Evolutionary conservation across 306 rosid species (phyloP).

Genomic region (Mucuna pruriens): DNA sequence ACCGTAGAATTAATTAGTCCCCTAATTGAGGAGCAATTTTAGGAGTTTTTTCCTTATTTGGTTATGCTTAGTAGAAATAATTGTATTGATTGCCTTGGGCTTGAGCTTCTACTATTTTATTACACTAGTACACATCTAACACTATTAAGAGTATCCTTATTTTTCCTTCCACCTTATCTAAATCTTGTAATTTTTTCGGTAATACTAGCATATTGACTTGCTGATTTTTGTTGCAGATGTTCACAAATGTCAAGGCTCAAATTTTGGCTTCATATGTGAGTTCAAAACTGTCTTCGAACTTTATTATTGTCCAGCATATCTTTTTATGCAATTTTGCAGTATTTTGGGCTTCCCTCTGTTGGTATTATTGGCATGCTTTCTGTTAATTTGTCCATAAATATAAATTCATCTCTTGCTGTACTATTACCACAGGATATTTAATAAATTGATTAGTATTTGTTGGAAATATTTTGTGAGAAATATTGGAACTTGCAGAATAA

Average conservation of each 20-base stretch:
- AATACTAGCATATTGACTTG: slow-evolving; percentile 18
- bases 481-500: too few species aligned
- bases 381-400: not conserved
- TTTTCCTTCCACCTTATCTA: not conserved
- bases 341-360: not conserved
- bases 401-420: not conserved
- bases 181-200: not conserved
- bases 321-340: slow-evolving; percentile 13
- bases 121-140: not conserved
- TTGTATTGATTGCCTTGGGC: not conserved
- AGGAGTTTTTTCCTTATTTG: not conserved
- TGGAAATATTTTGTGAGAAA: not conserved
- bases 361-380: not conserved
- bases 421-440: not conserved
- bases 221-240: slow-evolving; percentile 46
- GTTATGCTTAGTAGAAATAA: not conserved
- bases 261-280: slow-evolving; percentile 55
- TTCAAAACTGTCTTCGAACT: slow-evolving; percentile 15
- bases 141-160: not conserved
- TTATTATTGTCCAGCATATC: not conserved
- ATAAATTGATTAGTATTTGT: slow-evolving; percentile 3
- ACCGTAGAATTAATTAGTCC: not conserved
- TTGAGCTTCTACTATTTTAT: not conserved
- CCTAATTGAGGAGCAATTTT: not conserved
- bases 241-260: slow-evolving; percentile 50